Evolutionary conservation across 1,284 basidiomycete genomes (phyloP).

Genomic region (Irpex rosettiformis): DNA sequence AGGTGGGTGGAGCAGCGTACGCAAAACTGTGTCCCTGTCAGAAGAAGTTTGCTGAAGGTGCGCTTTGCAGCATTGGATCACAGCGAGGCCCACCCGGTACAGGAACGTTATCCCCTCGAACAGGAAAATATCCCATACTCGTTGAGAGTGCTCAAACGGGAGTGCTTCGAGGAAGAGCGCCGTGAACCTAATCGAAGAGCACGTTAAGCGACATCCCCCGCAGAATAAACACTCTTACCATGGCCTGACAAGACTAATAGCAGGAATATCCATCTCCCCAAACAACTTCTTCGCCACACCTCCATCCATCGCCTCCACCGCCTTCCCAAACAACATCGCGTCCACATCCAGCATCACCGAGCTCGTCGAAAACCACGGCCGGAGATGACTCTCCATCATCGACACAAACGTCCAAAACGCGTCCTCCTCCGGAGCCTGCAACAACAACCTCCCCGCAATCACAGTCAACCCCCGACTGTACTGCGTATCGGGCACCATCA

Average conservation of each 20-base stretch:
- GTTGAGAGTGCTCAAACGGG: slow-evolving; percentile 72
- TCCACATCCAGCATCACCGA: slow-evolving; percentile 81
- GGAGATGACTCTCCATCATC: slow-evolving; percentile 76
- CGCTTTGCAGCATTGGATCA: slow-evolving; percentile 66
- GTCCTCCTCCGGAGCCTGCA: slow-evolving; percentile 86
- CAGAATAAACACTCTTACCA: slow-evolving; percentile 44
- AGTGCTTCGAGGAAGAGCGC: slow-evolving; percentile 75
- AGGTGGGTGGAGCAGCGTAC: slow-evolving; percentile 50
- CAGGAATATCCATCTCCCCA: slow-evolving; percentile 57
- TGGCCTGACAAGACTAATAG: slow-evolving; percentile 52
- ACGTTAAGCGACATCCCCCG: neutral
- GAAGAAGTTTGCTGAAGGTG: slow-evolving; percentile 46
- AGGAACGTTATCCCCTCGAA: slow-evolving; percentile 83
- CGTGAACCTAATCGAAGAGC: slow-evolving; percentile 52
- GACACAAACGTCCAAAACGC: slow-evolving; percentile 93
- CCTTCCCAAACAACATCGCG: slow-evolving; percentile 70
- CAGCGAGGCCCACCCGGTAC: slow-evolving; percentile 74
- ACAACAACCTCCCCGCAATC: slow-evolving; percentile 75
- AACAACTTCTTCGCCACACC: slow-evolving; percentile 65
- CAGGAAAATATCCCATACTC: slow-evolving; percentile 88
- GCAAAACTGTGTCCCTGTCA: slow-evolving; percentile 47
- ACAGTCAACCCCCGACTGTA: slow-evolving; percentile 70
- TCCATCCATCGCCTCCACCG: slow-evolving; percentile 68
- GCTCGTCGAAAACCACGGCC: slow-evolving; percentile 74
- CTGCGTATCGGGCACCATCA: slow-evolving; percentile 78